phyloP scores from a whole-genome alignment of 2,329 filamentous ascomycete species.

The Fusarium annulatum region DNA sequence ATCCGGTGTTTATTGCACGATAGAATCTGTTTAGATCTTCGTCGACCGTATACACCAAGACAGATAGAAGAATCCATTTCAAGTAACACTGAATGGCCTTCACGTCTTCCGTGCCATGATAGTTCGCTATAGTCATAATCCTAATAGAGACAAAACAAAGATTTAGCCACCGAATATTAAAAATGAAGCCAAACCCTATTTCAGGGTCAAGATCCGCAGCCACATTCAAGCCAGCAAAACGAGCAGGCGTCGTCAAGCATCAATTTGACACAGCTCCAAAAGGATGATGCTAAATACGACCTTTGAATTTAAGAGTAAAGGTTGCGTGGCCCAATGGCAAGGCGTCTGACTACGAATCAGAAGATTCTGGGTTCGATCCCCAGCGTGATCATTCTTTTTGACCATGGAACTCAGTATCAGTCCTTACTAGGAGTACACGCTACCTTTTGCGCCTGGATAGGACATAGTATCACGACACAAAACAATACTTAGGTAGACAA shows the following conservation, averaged over 20 bases:
- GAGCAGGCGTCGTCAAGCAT: neutral
- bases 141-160: too few species aligned
- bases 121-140: neutral
- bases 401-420: neutral
- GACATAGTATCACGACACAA: neutral
- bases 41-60: too few species aligned
- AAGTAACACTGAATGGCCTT: rapidly evolving
- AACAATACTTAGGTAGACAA: neutral
- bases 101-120: neutral
- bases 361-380: conserved; percentile 50
- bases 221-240: neutral
- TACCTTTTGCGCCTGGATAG: neutral
- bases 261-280: rapidly evolving
- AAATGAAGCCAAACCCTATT: neutral
- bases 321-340: conserved; percentile 48
- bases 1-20: neutral
- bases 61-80: neutral
- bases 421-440: neutral
- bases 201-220: neutral
- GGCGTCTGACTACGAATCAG: conserved; percentile 50
- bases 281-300: rapidly evolving
- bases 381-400: conserved; percentile 32
- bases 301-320: neutral
- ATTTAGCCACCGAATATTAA: neutral
- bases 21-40: neutral